Base-by-base conservation (phyloP, 768 basidiomycete species). In the Mycena alexandri region DNA sequence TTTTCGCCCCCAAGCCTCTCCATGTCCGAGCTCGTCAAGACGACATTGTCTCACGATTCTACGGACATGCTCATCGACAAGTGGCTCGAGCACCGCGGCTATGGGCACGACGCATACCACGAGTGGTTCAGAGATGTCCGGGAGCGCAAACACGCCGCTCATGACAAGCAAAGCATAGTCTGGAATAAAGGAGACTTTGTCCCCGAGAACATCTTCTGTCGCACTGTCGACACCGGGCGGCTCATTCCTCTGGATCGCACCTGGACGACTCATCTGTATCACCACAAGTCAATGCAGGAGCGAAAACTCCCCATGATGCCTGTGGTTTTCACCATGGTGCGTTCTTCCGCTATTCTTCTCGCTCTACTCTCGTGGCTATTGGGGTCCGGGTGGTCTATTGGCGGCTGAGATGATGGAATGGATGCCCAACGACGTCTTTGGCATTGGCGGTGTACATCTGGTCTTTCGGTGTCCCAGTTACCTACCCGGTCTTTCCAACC, bases 31-130 rank as follows among this genome's bases (percentile, higher is more conserved):
- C 90, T 93, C 54, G 87, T 93, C 60, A 89, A 89, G 79, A 93
- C 91, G 46, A 91, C 90, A 7, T 84, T 93, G 63, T 90, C 91
- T 79, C 88, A 91, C 80, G 89, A 91, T 71, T 85, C 89, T 19
- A 92, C 91, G 1, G 90, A 92, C 80, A 84, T 88, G 80, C 88
- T 93, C 72, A 93, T 93, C 79, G 90, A 93, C 83, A 91, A 89
- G 76, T 93, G 92, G 92, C 89, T 93, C 50, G 90, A 93, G 75
- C 90, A 92, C 74, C 86, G 87, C 73, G 82, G 81, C 48, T 76
- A 75, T 57, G 81, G 80, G 13, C 88, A 90, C 68, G 90, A 92
- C 80, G 85, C 88, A 51, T 93, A 93, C 75, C 86, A 87, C 77
- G 90, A 92, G 60, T 93, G 92, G 92, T 93, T 93, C 72, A 83